Evolutionary conservation across 768 basidiomycete genomes (phyloP).

Genomic region (Kwoniella botswanensis): DNA sequence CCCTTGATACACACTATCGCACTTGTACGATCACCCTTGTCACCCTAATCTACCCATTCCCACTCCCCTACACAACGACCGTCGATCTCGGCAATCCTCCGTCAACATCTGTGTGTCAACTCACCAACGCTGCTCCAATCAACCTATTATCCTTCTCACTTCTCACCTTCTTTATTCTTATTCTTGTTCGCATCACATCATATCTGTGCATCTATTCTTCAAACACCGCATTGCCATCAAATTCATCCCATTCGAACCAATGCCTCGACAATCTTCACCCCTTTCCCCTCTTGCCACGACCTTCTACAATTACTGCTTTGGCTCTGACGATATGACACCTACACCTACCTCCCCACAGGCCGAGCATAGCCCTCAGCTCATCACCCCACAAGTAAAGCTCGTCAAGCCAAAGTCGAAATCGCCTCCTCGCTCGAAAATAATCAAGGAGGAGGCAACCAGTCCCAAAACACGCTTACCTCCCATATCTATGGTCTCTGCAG

Average conservation of each 20-base stretch:
- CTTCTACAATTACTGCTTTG: neutral
- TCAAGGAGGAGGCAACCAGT: neutral
- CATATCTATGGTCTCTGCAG: slow-evolving; percentile 11
- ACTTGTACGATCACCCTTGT: neutral
- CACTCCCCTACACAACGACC: neutral
- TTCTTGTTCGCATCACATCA: neutral
- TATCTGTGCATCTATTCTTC: neutral
- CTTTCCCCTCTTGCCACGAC: slow-evolving; percentile 2
- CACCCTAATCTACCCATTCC: neutral
- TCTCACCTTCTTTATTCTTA: neutral
- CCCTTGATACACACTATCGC: neutral
- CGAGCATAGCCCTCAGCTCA: slow-evolving; percentile 3
- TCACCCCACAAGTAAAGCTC: neutral
- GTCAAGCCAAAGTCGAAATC: neutral
- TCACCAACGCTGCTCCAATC: neutral
- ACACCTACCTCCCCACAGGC: slow-evolving; percentile 6
- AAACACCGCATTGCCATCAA: neutral
- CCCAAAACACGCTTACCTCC: neutral
- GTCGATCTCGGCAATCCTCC: slow-evolving; percentile 2
- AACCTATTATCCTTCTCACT: neutral
- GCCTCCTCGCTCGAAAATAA: neutral
- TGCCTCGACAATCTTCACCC: neutral
- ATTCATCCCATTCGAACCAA: neutral
- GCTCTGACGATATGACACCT: neutral
- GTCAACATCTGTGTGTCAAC: neutral